Conservation (phyloP, 495 filamentous ascomycete genomes). For the Articulospora tetracladia region DNA sequence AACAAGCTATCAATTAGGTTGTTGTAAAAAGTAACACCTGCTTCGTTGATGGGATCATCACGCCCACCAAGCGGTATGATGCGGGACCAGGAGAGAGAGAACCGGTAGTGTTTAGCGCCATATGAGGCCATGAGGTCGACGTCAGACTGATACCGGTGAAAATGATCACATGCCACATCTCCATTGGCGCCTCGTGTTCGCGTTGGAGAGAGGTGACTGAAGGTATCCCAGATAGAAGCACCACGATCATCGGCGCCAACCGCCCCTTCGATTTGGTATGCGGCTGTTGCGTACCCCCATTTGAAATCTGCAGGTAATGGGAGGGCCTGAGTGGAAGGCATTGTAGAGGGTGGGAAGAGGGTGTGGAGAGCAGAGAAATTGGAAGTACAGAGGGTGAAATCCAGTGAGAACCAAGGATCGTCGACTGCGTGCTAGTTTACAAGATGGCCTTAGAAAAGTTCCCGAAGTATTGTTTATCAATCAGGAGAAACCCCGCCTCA, state of each 20-base stretch:
- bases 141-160: conserved; percentile 64
- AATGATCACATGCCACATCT: conserved; percentile 68
- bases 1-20: conserved; percentile 54
- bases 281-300: conserved; percentile 41
- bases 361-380: too few species aligned
- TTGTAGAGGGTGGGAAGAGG: too few species aligned
- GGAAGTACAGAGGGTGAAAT: too few species aligned
- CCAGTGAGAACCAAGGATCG: too few species aligned
- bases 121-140: conserved; percentile 63
- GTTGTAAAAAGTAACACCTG: conserved; percentile 52
- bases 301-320: conserved; percentile 34
- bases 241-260: conserved; percentile 60
- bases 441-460: too few species aligned
- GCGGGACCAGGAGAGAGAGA: conserved; percentile 69
- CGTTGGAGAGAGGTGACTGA: conserved; percentile 65
- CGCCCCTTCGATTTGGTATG: conserved; percentile 71
- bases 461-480: too few species aligned
- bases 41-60: conserved; percentile 55
- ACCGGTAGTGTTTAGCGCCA: conserved; percentile 61
- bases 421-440: too few species aligned
- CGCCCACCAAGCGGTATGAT: conserved; percentile 60
- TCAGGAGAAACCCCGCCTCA: too few species aligned
- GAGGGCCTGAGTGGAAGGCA: not conserved
- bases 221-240: conserved; percentile 72
- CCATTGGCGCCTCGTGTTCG: conserved; percentile 64